Conservation (phyloP, 2,329 filamentous ascomycete species). For the Simplicillium aogashimaense region DNA sequence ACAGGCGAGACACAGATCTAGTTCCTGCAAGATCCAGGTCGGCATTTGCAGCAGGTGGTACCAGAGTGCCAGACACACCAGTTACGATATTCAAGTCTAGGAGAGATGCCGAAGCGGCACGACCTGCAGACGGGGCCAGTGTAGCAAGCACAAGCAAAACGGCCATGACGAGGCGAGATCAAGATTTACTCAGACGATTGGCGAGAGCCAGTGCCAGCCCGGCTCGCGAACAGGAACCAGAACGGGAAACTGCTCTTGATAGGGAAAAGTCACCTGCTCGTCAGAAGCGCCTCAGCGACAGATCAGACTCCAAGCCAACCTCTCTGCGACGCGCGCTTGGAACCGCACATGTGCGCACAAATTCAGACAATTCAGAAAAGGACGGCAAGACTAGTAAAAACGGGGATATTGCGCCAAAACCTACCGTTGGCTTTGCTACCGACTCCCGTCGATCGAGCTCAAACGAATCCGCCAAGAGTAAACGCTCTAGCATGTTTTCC, state of each 20-base stretch:
- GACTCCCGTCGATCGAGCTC: conserved; percentile 25
- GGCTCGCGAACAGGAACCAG: conserved; percentile 14
- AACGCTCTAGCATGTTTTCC: conserved; percentile 37
- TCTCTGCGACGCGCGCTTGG: conserved; percentile 1
- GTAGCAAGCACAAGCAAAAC: conserved; percentile 2
- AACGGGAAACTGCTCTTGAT: conserved; percentile 1
- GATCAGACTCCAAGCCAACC: conserved; percentile 4
- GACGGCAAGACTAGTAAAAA: conserved; percentile 1
- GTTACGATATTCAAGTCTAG: conserved; percentile 26
- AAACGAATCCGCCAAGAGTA: conserved; percentile 36
- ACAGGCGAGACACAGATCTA: no score
- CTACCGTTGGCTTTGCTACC: conserved; percentile 35
- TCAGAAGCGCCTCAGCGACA: neutral
- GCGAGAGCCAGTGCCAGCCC: conserved; percentile 38
- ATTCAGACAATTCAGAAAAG: no score
- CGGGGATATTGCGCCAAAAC: conserved; percentile 13
- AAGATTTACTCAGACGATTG: conserved; percentile 39
- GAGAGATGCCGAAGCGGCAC: conserved; percentile 1
- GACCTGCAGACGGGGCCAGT: conserved; percentile 1
- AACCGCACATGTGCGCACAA: no score
- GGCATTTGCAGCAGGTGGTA: conserved; percentile 17
- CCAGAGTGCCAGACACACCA: conserved; percentile 27
- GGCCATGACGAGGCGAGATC: conserved; percentile 15
- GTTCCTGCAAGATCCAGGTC: conserved; percentile 10
- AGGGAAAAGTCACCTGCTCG: neutral